Evolutionary conservation across 805 yeast species (phyloP), one percentile per base, ranked within the genome.

Genomic region (Brettanomyces bruxellensis): DNA sequence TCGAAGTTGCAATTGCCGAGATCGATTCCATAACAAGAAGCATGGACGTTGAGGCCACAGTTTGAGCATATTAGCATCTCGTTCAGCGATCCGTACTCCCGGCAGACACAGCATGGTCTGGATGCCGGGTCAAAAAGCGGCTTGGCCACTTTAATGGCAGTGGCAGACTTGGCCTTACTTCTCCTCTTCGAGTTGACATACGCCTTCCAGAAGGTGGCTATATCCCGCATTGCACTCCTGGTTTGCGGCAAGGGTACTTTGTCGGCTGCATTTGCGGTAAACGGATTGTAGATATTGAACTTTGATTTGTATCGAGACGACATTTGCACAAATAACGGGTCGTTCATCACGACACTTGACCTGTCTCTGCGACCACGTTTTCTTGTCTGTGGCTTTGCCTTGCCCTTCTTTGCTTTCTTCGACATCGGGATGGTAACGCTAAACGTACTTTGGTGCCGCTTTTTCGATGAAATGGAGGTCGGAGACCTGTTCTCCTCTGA

Each of bases 41-140:
- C 68, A 59, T 89, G 96, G 2, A 82, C 87, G 46, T 71, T 71
- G 32, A 86, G 64, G 0, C 85, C 85, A 67, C 96, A 89, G 28
- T 70, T 67, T 2, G 69, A 56, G 60, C 96, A 88, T 1, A 71
- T 63, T 8, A 83, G 53, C 54, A 76, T 67, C 35, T 71, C 73
- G 11, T 68, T 71, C 4, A 36, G 46, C 24, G 45, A 49, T 11
- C 47, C 57, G 4, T 53, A 45, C 9, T 66, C 72, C 4, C 73
- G 62, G 54, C 93, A 85, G 0, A 84, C 76, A 41, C 79, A 73
- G 57, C 93, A 85, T 11, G 67, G 61, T 14, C 73, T 57, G 6
- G 56, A 55, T 11, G 51, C 43, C 4, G 66, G 56, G 9, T 52
- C 49, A 41, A 57, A 61, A 3, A 61, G 43, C 12, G 57, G 56